Evolutionary conservation across 768 basidiomycete genomes (phyloP).

Genomic region (Termitomyces sp.): DNA sequence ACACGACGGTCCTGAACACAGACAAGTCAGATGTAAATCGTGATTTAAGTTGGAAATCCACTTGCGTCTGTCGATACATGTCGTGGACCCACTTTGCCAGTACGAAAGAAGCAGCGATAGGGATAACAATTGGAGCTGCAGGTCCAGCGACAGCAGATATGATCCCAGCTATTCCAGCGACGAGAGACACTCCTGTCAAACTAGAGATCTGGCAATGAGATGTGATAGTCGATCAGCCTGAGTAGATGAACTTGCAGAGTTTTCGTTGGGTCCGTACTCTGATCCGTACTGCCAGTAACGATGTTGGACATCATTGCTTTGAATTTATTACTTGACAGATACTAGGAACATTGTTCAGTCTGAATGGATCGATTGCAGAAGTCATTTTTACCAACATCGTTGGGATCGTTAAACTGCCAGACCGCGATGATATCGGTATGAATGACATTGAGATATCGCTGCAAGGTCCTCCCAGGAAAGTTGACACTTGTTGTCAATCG

Average conservation of each 20-base stretch:
- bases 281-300: background rate
- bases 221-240: background rate
- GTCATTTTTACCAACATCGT: conserved; percentile 10
- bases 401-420: conserved; percentile 23
- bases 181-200: conserved; percentile 6
- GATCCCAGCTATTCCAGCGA: conserved; percentile 14
- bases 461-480: conserved; percentile 15
- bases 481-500: conserved; percentile 19
- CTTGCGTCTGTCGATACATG: conserved; percentile 20
- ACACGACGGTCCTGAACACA: conserved; percentile 4
- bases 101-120: conserved; percentile 16
- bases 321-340: conserved; percentile 14
- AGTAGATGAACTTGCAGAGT: background rate
- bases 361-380: background rate
- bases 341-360: conserved; percentile 1
- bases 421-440: conserved; percentile 21
- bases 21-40: background rate
- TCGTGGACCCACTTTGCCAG: conserved; percentile 18
- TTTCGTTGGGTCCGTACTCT: background rate
- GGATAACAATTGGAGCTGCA: conserved; percentile 18
- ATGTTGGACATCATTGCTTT: conserved; percentile 17
- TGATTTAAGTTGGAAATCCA: background rate
- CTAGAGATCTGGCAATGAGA: background rate
- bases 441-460: conserved; percentile 18
- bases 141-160: conserved; percentile 11